phyloP scores from a whole-genome alignment of 164 flowering plant species.

The Vitis cinerea region DNA sequence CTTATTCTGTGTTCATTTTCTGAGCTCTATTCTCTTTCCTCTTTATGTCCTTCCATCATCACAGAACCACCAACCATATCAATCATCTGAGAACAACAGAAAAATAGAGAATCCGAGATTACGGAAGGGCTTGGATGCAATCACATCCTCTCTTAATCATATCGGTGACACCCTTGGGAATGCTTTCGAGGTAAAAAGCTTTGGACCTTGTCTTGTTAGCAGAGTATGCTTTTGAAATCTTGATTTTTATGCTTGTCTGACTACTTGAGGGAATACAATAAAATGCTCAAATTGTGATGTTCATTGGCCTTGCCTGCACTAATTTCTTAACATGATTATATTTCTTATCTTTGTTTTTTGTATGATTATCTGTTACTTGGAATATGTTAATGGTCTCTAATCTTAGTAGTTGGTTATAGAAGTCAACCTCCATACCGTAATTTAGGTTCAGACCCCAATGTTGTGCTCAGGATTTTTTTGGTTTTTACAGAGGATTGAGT shows the following conservation, averaged over 20 bases:
- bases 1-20: not conserved
- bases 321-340: no score
- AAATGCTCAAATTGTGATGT: no score
- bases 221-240: not conserved
- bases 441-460: no score
- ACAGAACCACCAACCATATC: conserved; percentile 34
- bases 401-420: no score
- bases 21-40: not conserved
- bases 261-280: no score
- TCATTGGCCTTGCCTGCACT: no score
- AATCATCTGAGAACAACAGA: conserved; percentile 35
- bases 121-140: conserved; percentile 64
- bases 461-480: no score
- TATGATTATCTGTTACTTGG: no score
- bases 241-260: not conserved
- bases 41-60: conserved; percentile 12
- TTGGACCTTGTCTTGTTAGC: not conserved
- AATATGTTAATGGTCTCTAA: no score
- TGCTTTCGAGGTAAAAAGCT: conserved; percentile 70
- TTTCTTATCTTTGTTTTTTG: no score
- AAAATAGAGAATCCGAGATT: conserved; percentile 60
- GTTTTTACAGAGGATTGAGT: no score
- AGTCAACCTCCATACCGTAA: no score
- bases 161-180: conserved; percentile 81
- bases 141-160: conserved; percentile 76